Evolutionary conservation across 805 yeast genomes (phyloP).

Genomic region (Isabelozyma gotoi): DNA sequence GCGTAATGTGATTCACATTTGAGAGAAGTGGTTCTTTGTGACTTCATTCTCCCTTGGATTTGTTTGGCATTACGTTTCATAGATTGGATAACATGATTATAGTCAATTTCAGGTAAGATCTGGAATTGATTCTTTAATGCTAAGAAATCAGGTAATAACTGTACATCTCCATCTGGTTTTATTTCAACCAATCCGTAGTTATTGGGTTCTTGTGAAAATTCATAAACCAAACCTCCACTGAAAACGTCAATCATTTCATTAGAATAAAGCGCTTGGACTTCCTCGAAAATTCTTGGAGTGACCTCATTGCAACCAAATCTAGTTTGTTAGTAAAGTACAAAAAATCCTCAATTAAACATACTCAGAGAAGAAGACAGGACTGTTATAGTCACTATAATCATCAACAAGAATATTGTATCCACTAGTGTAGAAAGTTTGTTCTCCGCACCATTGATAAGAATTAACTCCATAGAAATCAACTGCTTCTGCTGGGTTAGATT

Average conservation of each 20-base stretch:
- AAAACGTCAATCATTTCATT: conserved; percentile 71
- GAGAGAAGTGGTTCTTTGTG: conserved; percentile 18
- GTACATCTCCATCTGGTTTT: conserved; percentile 40
- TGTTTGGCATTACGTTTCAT: conserved; percentile 24
- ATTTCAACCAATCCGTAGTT: conserved; percentile 72
- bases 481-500: conserved; percentile 47
- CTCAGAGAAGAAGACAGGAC: conserved; percentile 88
- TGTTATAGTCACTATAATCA: conserved; percentile 65
- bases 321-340: conserved; percentile 5
- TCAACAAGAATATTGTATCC: conserved; percentile 65
- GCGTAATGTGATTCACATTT: conserved; percentile 31
- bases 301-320: conserved; percentile 79
- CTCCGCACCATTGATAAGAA: conserved; percentile 86
- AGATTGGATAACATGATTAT: conserved; percentile 18
- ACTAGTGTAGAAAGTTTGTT: conserved; percentile 75
- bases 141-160: conserved; percentile 43
- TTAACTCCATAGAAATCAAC: conserved; percentile 84
- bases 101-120: conserved; percentile 27
- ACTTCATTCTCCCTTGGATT: conserved; percentile 16
- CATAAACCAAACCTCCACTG: conserved; percentile 85
- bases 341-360: conserved; percentile 30
- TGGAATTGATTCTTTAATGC: conserved; percentile 45
- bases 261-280: conserved; percentile 68
- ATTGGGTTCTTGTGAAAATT: conserved; percentile 75
- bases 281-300: conserved; percentile 76